Conservation (phyloP, 2,329 filamentous ascomycete genomes). For the Diaporthe caulivora region DNA sequence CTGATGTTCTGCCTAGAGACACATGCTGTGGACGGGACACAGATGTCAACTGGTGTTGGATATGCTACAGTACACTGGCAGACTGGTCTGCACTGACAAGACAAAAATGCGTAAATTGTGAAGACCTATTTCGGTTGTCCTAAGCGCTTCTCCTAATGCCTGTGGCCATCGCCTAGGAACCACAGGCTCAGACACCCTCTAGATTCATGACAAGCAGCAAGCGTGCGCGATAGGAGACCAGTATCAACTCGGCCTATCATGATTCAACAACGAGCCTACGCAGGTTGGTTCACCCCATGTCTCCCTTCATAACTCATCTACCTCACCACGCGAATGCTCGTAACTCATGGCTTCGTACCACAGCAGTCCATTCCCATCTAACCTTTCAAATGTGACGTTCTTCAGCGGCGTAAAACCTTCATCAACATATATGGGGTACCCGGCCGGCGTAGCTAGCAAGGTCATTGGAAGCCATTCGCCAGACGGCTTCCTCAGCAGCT, state of each 20-base stretch:
- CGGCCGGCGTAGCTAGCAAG: constrained; percentile 35
- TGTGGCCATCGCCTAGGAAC: too few species aligned
- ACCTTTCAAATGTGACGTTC: constrained; percentile 30
- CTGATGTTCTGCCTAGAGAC: too few species aligned
- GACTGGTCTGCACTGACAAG: too few species aligned
- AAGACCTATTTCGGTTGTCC: too few species aligned
- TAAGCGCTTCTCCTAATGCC: too few species aligned
- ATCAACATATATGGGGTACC: constrained; percentile 34
- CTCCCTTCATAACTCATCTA: background rate
- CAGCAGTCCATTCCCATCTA: constrained; percentile 27
- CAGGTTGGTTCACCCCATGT: background rate
- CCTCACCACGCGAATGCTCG: background rate
- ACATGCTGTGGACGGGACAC: too few species aligned
- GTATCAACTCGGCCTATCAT: too few species aligned
- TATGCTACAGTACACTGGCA: too few species aligned
- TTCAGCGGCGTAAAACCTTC: constrained; percentile 30
- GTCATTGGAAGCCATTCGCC: constrained; percentile 27
- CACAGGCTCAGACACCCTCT: too few species aligned
- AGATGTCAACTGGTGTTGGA: too few species aligned
- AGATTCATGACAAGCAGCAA: background rate
- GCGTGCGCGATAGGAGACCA: background rate
- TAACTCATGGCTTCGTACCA: constrained; percentile 36
- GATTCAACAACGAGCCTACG: too few species aligned
- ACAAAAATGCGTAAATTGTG: too few species aligned
- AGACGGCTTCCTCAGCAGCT: background rate